Conservation (phyloP, 2,329 filamentous ascomycete genomes). For the Hymenoscyphus salicellus region DNA sequence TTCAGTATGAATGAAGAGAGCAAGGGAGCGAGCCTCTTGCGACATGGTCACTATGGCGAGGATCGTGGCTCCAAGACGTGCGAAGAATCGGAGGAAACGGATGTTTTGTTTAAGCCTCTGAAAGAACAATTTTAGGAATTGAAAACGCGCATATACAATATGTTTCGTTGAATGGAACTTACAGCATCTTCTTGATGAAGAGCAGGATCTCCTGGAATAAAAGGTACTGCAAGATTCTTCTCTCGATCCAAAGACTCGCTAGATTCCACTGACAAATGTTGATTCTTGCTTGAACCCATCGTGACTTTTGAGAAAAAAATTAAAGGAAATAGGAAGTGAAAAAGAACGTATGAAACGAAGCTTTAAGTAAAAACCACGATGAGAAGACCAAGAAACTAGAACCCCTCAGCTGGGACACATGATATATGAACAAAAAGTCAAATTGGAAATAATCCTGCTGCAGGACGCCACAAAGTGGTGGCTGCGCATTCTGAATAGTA, state of each 20-base stretch:
- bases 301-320: neutral
- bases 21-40: slow-evolving; percentile 19
- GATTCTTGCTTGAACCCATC: neutral
- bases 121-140: neutral
- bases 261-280: slow-evolving; percentile 3
- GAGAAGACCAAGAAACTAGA: neutral
- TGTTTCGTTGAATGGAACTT: neutral
- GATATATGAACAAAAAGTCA: neutral
- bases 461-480: neutral
- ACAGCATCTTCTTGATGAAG: slow-evolving; percentile 3
- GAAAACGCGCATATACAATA: neutral
- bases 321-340: neutral
- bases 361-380: neutral
- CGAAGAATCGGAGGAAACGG: slow-evolving; percentile 15
- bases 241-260: neutral
- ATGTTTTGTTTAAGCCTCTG: slow-evolving; percentile 17
- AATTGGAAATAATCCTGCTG: neutral
- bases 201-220: neutral
- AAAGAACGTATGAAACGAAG: neutral
- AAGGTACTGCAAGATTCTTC: neutral
- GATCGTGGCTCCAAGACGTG: slow-evolving; percentile 15
- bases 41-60: slow-evolving; percentile 13
- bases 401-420: neutral
- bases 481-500: neutral
- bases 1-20: slow-evolving; percentile 14